Evolutionary conservation across 1,284 basidiomycete species (phyloP), one percentile per base, ranked within the genome.

Genomic region (Trichosporon faecale): DNA sequence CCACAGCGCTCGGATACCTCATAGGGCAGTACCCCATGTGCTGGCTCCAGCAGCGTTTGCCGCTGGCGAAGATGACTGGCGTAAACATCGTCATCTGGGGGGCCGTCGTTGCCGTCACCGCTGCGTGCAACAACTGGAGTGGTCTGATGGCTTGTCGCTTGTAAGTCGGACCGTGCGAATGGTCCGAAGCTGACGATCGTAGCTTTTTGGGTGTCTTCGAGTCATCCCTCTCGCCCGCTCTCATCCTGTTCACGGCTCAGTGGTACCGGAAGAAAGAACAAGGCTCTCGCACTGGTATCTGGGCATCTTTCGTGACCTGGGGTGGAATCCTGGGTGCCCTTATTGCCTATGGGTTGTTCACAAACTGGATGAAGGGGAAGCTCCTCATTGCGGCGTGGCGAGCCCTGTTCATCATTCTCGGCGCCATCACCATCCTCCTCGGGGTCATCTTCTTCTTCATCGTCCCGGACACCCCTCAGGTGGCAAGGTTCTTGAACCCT

Each of bases 391-490:
- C 72, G 3, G 70, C 72, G 0, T 77, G 73, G 72, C 65, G 72
- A 27, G 60, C 73, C 25, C 57, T 76, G 35, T 77, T 73, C 71
- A 71, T 77, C 69, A 67, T 74, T 44, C 65, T 76, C n/a, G 74
- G 76, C 35, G 37, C 49, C 46, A n/a, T 73, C 3, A 77, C 75
- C 12, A 68, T 69, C 21, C 37, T 66, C 14, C 55, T 74, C 57
- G 75, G 76, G 33, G 66, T 70, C 44, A 21, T 76, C 65, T 73
- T 77, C 4, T 68, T 72, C 29, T 23, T 77, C 29, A 67, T 76
- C 60, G 68, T 81, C 3, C 79, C 78, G 52, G 78, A 79, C 69
- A 52, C 68, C 11, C 76, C 76, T 0, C 67, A 70, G 3, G 23
- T 69, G 52, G 78, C 77, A 5, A 71, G 76, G 27, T 81, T 78